Base-by-base conservation (phyloP, 345 rosid genomes). In the Linum lewisii region DNA sequence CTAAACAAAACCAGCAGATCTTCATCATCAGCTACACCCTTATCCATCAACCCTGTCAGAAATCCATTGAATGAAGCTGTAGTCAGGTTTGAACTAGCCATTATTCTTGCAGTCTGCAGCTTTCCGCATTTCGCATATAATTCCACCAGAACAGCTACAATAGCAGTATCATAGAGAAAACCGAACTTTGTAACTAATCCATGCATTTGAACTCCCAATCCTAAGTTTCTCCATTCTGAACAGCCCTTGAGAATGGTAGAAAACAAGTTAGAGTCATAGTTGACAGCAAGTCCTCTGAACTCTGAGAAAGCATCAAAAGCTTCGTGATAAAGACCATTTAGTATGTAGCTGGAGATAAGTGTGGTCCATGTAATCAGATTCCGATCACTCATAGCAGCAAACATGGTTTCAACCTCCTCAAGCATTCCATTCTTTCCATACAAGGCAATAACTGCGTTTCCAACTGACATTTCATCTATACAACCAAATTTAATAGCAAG, bases 291-390 rank as follows among this genome's bases (percentile, higher is more conserved):
- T 66, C 72, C 63, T 68, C 72, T 19, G 2, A 66, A 66, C 25
- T 38, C 24, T 7, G 62, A 57, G 18, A 24, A 81, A 78, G 34
- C 62, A 49, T 65, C 54, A 7, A 74, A 49, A 10, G 63, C 80
- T 61, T 74, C 72, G 58, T 57, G 72, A 38, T 54, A 54, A 38
- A 44, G 34, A 19, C 81, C 79, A 2, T 67, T 77, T 57, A 62
- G 69, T 50, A 70, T 63, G n/a, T 73, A 81, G 21, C 69, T 72
- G 13, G 76, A 66, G 18, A 81, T 69, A 69, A 81, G 53, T 15
- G 82, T 72, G 29, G 78, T 76, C 85, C 82, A 81, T 1, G 81
- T 73, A 14, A 81, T 57, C 37, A 73, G 69, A 72, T 72, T 72
- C 64, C 71, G 63, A 19, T 51, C 24, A 24, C 54, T 64, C 76